A percentile compares a stretch with the other conserved stretches of the same genome.
Conservation (phyloP, 441 rosid species). For the Erysimum cheiri region DNA sequence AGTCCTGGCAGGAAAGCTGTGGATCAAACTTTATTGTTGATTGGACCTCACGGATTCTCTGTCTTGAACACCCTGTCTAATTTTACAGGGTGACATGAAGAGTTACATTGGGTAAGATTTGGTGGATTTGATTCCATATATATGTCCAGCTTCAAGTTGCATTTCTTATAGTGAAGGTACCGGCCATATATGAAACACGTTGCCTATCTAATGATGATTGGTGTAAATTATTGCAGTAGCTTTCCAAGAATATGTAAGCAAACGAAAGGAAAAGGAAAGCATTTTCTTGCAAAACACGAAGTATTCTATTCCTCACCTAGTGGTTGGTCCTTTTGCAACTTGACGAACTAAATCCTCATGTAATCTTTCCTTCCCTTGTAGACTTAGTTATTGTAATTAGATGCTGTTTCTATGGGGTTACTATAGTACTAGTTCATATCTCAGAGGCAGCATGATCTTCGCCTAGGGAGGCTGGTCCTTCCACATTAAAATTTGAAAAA, state of each 20-base stretch:
- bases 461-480: background rate
- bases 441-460: too few relatives aligned
- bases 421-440: background rate
- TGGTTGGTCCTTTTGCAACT: constrained; percentile 49
- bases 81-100: too few relatives aligned
- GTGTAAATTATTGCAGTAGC: constrained; percentile 49
- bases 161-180: constrained; percentile 50
- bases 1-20: constrained; percentile 5
- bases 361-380: background rate
- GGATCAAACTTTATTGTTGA: background rate
- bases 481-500: background rate
- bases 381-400: background rate
- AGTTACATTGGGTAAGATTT: constrained; percentile 25
- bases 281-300: background rate
- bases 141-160: constrained; percentile 42
- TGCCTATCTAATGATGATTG: constrained; percentile 47
- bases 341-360: constrained; percentile 33
- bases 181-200: constrained; percentile 43
- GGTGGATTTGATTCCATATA: constrained; percentile 30
- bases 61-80: background rate
- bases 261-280: constrained; percentile 25
- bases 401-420: background rate
- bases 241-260: constrained; percentile 50
- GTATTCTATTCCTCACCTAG: constrained; percentile 33
- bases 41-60: background rate